Evolutionary conservation across 2,329 filamentous ascomycete genomes (phyloP), one percentile per base, ranked within the genome.

Genomic region (Aureobasidium pullulans): DNA sequence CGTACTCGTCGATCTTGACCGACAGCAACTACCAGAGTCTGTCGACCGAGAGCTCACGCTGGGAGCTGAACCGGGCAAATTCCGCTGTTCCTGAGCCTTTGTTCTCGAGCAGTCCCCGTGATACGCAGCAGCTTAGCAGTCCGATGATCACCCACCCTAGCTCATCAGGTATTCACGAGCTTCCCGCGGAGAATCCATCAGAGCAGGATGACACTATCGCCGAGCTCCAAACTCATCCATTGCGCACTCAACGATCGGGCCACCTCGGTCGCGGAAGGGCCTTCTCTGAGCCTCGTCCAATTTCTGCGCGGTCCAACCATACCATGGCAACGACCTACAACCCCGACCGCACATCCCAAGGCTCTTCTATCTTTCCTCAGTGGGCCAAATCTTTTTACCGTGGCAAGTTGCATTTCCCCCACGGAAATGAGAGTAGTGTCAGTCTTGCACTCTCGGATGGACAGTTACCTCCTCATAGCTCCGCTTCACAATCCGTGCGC

Each of bases 331-430:
- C 53, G 4, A 36, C 40, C 3, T 57, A 62, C 23, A 67, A 68
- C 11, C 70, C 64, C 47, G 67, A 71, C 3, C 65, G 67, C 7
- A 59, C 59, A 37, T 69, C 66, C 46, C 61, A 62, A 37, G 66
- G 64, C 19, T 71, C 66, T 54, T 66, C 60, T 44, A 62, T 72
- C 29, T 72, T 73, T 56, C 71, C 71, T 7, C 64, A 64, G 4
- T 73, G 71, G 71, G 71, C 70, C 10, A 72, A 66, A 57, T 64
- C 66, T 19, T 73, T 71, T 61, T 73, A 73, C 63, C 65, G 63
- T 19, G 66, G 68, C 4, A 66, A 63, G 29, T 62, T 63, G 16
- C 60, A 62, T 9, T 62, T 72, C 16, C 44, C 66, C 10, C 44
- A 31, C 29, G 57, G 60, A 29, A 60, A 57, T 13, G 47, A 58